These are phyloP conservation scores for Erythrobasidium hasegawianum DNA, from an alignment of 1,284 basidiomycete species.

Conservation along the genomic window DNA sequence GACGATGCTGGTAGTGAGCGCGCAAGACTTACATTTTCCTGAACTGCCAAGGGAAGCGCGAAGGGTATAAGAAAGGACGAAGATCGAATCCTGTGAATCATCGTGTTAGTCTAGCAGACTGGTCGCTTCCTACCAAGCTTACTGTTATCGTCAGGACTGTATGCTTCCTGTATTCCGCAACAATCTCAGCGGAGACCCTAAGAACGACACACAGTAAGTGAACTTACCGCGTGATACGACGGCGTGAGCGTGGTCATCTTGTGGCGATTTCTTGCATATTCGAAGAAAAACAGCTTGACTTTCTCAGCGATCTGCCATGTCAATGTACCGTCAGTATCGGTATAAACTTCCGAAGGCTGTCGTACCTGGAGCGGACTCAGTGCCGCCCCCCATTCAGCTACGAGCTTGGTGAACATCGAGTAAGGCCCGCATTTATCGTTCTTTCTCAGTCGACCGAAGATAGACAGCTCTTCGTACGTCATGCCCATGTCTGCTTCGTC, in stretches of 20 bases:
- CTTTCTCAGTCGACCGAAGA: constrained; percentile 89
- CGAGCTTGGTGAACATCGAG: constrained; percentile 89
- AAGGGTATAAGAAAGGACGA: constrained; percentile 91
- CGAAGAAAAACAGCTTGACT: constrained; percentile 96
- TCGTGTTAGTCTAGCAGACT: too few species aligned
- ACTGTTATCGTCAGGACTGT: constrained; percentile 96
- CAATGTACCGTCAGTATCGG: background rate
- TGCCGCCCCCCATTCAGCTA: constrained; percentile 77
- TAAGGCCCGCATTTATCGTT: constrained; percentile 96
- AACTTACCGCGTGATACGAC: constrained; percentile 78
- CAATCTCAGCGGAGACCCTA: background rate
- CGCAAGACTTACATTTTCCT: constrained; percentile 61
- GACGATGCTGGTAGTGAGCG: too few species aligned
- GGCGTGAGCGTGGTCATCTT: constrained; percentile 99
- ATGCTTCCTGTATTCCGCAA: constrained; percentile 73
- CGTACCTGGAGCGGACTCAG: constrained; percentile 76
- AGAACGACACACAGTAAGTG: too few species aligned
- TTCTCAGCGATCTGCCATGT: constrained; percentile 81
- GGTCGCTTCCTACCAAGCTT: constrained; percentile 48
- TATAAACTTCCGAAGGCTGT: too few species aligned
- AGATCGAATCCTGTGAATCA: constrained; percentile 74
- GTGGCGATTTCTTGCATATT: constrained; percentile 92
- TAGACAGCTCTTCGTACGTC: constrained; percentile 95
- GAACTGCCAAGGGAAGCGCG: constrained; percentile 94
- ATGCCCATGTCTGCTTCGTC: constrained; percentile 84